Conservation (phyloP, 768 basidiomycete genomes). For the Tylopilus balloui region DNA sequence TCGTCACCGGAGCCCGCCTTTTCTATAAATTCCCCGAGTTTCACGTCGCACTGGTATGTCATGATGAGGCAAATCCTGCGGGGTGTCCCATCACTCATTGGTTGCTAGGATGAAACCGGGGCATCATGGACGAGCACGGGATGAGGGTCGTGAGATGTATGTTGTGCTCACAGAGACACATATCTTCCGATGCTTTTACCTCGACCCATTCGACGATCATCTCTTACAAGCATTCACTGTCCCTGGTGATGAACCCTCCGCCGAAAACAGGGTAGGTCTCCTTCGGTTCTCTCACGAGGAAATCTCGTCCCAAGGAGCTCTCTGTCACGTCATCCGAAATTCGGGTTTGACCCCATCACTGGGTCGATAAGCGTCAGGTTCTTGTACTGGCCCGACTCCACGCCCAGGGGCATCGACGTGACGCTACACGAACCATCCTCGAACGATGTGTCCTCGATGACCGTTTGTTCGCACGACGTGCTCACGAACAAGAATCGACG, state of each 20-base stretch:
- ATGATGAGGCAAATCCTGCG: not conserved
- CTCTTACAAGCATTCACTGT: not conserved
- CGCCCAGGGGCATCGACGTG: not conserved
- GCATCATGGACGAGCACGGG: too few relatives aligned
- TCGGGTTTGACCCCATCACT: not conserved
- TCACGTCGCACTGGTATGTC: not conserved
- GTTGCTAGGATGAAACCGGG: not conserved
- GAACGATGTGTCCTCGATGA: not conserved
- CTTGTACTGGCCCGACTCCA: not conserved
- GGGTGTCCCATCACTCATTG: not conserved
- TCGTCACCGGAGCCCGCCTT: not conserved
- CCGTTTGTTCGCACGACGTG: not conserved
- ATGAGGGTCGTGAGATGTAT: too few relatives aligned
- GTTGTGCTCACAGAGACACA: not conserved
- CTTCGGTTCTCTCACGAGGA: not conserved
- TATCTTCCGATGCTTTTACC: not conserved
- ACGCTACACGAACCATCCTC: not conserved
- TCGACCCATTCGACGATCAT: not conserved
- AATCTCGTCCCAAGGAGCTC: not conserved
- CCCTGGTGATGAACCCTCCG: not conserved
- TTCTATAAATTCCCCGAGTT: not conserved
- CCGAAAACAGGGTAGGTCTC: not conserved
- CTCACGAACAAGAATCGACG: too few relatives aligned
- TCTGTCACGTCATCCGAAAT: not conserved
- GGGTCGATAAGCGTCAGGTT: not conserved